phyloP scores from a whole-genome alignment of 768 basidiomycete species.

The Lactarius evosmus region DNA sequence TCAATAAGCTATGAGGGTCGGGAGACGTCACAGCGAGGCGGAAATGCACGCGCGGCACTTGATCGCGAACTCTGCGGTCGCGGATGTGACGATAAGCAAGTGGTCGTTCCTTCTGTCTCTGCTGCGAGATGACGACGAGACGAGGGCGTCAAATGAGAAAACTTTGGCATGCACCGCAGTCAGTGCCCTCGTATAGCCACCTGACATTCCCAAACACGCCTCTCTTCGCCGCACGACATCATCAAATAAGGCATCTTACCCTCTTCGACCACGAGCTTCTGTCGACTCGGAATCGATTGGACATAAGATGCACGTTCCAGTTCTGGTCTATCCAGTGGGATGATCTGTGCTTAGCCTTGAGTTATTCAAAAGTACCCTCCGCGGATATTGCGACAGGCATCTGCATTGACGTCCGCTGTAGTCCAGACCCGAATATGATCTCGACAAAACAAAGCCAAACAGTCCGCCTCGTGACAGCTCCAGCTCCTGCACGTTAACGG shows the following conservation, averaged over 20 bases:
- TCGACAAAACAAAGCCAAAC: too few relatives aligned
- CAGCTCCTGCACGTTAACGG: too few relatives aligned
- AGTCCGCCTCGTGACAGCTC: too few relatives aligned
- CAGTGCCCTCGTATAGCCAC: constrained; percentile 69
- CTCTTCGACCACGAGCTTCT: constrained; percentile 49
- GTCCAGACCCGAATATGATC: too few relatives aligned
- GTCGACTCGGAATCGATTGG: constrained; percentile 69
- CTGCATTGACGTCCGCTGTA: constrained; percentile 53
- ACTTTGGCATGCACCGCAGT: constrained; percentile 54
- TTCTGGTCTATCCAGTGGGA: constrained; percentile 62
- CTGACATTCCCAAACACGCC: constrained; percentile 59
- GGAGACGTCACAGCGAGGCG: neutral
- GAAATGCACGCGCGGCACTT: constrained; percentile 73
- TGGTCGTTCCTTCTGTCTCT: constrained; percentile 78
- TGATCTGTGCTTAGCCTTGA: constrained; percentile 45
- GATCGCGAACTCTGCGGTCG: constrained; percentile 50
- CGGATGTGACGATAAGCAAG: constrained; percentile 52
- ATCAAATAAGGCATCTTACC: constrained; percentile 52
- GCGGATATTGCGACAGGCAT: constrained; percentile 82
- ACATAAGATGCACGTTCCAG: constrained; percentile 62
- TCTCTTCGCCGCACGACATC: constrained; percentile 51
- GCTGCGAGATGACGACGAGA: constrained; percentile 15
- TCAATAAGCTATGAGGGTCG: neutral
- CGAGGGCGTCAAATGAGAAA: neutral
- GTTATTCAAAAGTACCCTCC: constrained; percentile 73